These are phyloP conservation scores for Cylindrotheca closterium DNA, from an alignment of 108 stramenopile species.

Conservation along the genomic window DNA sequence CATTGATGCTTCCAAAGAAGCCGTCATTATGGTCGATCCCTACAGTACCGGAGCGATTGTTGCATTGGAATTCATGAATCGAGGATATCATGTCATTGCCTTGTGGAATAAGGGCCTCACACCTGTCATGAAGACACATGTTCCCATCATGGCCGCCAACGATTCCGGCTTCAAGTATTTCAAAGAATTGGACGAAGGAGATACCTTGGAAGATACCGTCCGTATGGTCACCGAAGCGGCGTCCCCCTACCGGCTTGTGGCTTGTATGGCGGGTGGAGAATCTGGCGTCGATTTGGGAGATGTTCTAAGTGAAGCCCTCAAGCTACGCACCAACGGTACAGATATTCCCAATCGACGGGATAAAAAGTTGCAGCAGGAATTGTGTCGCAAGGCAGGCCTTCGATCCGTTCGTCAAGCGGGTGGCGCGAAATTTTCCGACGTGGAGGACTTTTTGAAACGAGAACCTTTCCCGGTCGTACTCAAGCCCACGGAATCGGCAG, in stretches of 20 bases:
- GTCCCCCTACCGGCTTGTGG: no score
- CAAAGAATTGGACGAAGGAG: slow-evolving; percentile 49
- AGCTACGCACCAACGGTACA: slow-evolving; percentile 63
- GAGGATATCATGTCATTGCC: slow-evolving; percentile 61
- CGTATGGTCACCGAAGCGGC: slow-evolving; percentile 25
- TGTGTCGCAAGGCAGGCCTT: slow-evolving; percentile 63
- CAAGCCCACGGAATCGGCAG: slow-evolving; percentile 92
- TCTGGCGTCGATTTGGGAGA: slow-evolving; percentile 81
- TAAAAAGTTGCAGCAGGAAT: slow-evolving; percentile 83
- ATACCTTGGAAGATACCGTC: slow-evolving; percentile 23
- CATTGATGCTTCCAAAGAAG: slow-evolving; percentile 63
- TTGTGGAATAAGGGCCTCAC: slow-evolving; percentile 59
- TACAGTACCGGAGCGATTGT: slow-evolving; percentile 82
- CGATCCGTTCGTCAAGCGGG: slow-evolving; percentile 83
- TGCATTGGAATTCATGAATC: slow-evolving; percentile 64
- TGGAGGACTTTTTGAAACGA: slow-evolving; percentile 64
- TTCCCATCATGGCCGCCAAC: slow-evolving; percentile 55
- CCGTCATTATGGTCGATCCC: slow-evolving; percentile 71
- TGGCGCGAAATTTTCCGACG: slow-evolving; percentile 60
- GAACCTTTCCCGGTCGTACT: slow-evolving; percentile 79
- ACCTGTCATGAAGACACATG: slow-evolving; percentile 69
- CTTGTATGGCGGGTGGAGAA: slow-evolving; percentile 77
- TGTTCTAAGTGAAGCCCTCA: slow-evolving; percentile 58
- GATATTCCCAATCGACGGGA: slow-evolving; percentile 67
- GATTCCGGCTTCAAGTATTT: slow-evolving; percentile 43